phyloP scores from a whole-genome alignment of 2,329 filamentous ascomycete genomes.

The Lomentospora prolificans region DNA sequence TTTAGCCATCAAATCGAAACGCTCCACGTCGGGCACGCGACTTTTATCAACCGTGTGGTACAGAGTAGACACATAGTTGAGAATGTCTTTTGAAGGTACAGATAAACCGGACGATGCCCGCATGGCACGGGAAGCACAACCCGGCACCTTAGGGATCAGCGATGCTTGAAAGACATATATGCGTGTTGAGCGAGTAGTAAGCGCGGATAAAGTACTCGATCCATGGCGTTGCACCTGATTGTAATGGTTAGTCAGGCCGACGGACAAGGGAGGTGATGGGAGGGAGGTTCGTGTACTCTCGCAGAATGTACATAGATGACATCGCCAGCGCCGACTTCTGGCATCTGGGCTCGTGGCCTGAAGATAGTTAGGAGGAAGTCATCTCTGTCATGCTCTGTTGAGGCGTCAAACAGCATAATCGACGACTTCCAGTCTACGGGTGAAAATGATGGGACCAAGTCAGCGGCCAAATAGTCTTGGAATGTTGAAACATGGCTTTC shows the following conservation, averaged over 20 bases:
- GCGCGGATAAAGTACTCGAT: constrained; percentile 26
- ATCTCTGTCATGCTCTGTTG: constrained; percentile 32
- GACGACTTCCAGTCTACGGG: constrained; percentile 48
- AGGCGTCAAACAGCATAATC: constrained; percentile 51
- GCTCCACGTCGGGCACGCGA: constrained; percentile 26
- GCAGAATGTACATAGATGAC: constrained; percentile 36
- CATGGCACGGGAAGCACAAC: constrained; percentile 24
- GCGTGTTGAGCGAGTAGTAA: constrained; percentile 30
- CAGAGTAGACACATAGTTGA: constrained; percentile 36
- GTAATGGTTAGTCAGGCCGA: not conserved
- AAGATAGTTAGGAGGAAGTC: constrained; percentile 52
- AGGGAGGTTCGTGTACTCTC: constrained; percentile 32
- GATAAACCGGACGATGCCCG: constrained; percentile 14
- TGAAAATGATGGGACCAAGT: not conserved
- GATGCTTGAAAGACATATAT: constrained; percentile 32
- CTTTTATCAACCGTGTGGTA: constrained; percentile 34
- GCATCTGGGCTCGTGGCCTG: constrained; percentile 37
- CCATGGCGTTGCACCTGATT: constrained; percentile 31
- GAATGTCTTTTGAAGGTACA: constrained; percentile 19
- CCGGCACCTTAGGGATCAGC: constrained; percentile 29
- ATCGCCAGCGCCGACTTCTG: constrained; percentile 30
- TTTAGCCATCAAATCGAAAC: constrained; percentile 28
- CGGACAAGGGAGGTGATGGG: constrained; percentile 1
- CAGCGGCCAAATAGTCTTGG: too few relatives aligned
- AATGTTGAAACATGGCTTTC: too few relatives aligned